Evolutionary conservation across 345 rosid species (phyloP).

Genomic region (Rhizophora mangle): DNA sequence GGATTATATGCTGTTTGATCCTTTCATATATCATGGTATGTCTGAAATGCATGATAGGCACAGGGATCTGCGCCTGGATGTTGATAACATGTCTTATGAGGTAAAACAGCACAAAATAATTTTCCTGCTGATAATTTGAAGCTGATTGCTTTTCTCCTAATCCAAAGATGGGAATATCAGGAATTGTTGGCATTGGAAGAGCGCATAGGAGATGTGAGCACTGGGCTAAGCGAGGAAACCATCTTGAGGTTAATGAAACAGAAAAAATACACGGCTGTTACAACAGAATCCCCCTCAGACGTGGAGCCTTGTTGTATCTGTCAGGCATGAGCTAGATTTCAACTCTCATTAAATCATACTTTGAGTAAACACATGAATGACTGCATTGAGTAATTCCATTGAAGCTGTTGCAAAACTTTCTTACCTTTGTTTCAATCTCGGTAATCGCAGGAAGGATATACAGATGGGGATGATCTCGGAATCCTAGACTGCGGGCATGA

Average conservation of each 20-base stretch:
- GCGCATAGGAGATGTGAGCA: constrained; percentile 29
- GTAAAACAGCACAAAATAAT: constrained; percentile 5
- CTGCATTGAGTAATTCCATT: not conserved
- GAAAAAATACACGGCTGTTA: not conserved
- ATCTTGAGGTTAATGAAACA: constrained; percentile 21
- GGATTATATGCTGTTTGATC: constrained; percentile 29
- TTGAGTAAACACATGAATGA: not conserved
- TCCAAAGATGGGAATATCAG: constrained; percentile 2
- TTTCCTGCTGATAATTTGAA: not conserved
- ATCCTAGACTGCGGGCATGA: constrained; percentile 25
- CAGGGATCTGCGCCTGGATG: constrained; percentile 32
- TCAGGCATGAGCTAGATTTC: constrained; percentile 11
- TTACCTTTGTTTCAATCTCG: constrained; percentile 5
- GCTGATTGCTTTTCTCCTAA: not conserved
- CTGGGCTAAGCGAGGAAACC: constrained; percentile 22
- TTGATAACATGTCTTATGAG: constrained; percentile 34
- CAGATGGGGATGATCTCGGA: constrained; percentile 20
- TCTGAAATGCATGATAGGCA: constrained; percentile 28
- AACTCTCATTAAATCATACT: not conserved
- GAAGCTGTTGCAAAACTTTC: not conserved
- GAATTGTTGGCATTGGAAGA: constrained; percentile 32
- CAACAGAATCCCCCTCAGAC: constrained; percentile 6
- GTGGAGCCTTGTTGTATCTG: constrained; percentile 27
- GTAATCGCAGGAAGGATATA: constrained; percentile 22
- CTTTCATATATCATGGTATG: constrained; percentile 18